Evolutionary conservation across 441 rosid genomes (phyloP), one percentile per base, ranked within the genome.

Genomic region (Gossypium gossypioides): DNA sequence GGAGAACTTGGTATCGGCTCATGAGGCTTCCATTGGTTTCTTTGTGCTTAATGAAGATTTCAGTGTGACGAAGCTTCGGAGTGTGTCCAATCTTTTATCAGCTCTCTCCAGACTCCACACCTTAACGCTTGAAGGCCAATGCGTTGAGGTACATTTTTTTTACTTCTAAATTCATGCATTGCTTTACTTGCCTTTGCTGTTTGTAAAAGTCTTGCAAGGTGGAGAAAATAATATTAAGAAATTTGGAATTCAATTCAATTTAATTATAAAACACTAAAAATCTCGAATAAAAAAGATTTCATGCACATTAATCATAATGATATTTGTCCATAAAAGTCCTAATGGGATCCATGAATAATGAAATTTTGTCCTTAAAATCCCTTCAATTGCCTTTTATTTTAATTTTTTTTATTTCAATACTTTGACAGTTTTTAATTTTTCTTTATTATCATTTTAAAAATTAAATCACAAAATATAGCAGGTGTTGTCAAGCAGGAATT

Each of bases 61-160:
- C 6, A 73, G 80, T 4, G 32, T 67, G 37, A 72, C 73, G 9
- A 81, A 82, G 86, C 73, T 75, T 75, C 81, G 59, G 3, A 87
- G 88, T 54, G 81, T 86, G 0, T 78, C 80, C 6, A 76, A 79
- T 75, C 83, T 93, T 71, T 78, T 93, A 77, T 81, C 85, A 15
- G 89, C 83, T 50, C 79, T 93, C 21, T 74, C 79, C 10, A 76
- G 81, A 75, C 85, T 79, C 32, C 80, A 69, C 22, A 73, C 69
- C 67, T 75, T 89, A 76, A 85, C 84, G 18, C 87, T 92, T 37
- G 83, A 84, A 67, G 82, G 73, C 81, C 85, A 84, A 25, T 86
- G 88, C 37, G 69, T 92, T 6, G 89, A 86, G 97, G 97, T 90
- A 85, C n/a, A 60, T 69, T 74, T 6, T 34, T 6, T 34, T 34